Conservation (phyloP, 805 yeast genomes). For the Candida xyloterini region DNA sequence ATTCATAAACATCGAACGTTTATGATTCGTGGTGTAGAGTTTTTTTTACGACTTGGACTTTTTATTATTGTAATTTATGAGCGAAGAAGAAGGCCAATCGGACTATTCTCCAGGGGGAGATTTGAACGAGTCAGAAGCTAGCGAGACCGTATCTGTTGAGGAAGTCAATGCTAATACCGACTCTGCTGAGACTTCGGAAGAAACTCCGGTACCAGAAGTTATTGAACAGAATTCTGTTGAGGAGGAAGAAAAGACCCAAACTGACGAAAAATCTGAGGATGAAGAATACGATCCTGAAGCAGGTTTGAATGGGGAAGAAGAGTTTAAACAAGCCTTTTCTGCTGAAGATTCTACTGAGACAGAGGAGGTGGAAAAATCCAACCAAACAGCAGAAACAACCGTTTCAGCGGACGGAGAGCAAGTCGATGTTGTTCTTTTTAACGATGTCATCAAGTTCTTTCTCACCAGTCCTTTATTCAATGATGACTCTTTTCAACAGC, state of each 20-base stretch:
- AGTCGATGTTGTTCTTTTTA: constrained; percentile 35
- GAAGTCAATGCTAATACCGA: not conserved
- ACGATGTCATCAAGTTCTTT: constrained; percentile 31
- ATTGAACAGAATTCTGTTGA: not conserved
- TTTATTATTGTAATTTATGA: constrained; percentile 4
- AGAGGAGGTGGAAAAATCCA: constrained; percentile 4
- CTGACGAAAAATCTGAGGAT: constrained; percentile 3
- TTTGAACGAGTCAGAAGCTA: not conserved
- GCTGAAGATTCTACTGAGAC: constrained; percentile 4
- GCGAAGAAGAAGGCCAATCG: constrained; percentile 9
- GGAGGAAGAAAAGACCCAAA: not conserved
- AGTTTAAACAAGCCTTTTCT: constrained; percentile 5
- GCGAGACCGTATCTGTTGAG: constrained; percentile 4
- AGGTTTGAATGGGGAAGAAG: constrained; percentile 14
- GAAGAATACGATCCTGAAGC: constrained; percentile 19
- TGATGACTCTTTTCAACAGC: constrained; percentile 35
- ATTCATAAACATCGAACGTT: not conserved
- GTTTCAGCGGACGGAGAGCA: constrained; percentile 29
- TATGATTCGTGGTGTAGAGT: constrained; percentile 2
- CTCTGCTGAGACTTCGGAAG: not conserved
- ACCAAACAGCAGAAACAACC: constrained; percentile 1
- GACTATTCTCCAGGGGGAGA: constrained; percentile 12
- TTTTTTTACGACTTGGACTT: not conserved
- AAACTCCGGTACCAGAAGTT: not conserved
- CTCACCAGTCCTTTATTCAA: constrained; percentile 30